Evolutionary conservation across 495 filamentous ascomycete genomes (phyloP), one percentile per base, ranked within the genome.

Genomic region (Xylaria intraflava): DNA sequence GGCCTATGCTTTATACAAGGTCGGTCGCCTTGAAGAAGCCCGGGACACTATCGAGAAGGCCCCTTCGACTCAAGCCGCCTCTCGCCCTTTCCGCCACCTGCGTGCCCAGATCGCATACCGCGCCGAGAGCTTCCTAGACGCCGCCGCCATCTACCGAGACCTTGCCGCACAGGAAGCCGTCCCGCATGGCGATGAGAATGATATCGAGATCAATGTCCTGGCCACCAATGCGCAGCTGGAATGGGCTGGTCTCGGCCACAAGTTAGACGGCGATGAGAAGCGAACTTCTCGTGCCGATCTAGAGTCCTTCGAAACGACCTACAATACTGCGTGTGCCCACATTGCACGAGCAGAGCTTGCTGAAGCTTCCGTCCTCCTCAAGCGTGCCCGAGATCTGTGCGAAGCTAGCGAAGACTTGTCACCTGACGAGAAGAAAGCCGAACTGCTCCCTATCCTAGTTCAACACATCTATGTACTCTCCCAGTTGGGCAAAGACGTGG

Each of bases 1-100:
- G 66, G 88, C 89, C 3, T 99, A 99, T 77, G 85, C 87, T 16
- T 75, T 95, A 19, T 99, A 97, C 72, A 96, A 94, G 65, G 78
- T 81, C 10, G 90, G 90, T 23, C 70, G 84, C 36, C 74, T 87
- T n/a, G 74, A 79, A 16, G 81, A 88, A 59, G 91, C 93, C n/a
- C 77, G 77, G 12, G 70, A 79, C 19, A 76, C 84, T 12, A 76
- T 79, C 29, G 62, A 72, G n/a, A 62, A 72, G 14, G 74, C 68
- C 6, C 64, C 61, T 22, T 22, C 49, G 14, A 42, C 58, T 14
- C 59, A 58, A 30, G 59, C 36, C 12, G 55, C 56, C 20, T 65
- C 60, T n/a, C 77, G 89, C 57, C 86, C 86, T 31, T 73, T 89
- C 50, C 78, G 77, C 61, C 93, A 97, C 74, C 77, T 99, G 9